phyloP scores from a whole-genome alignment of 768 basidiomycete species.

The Podaxis sp. region DNA sequence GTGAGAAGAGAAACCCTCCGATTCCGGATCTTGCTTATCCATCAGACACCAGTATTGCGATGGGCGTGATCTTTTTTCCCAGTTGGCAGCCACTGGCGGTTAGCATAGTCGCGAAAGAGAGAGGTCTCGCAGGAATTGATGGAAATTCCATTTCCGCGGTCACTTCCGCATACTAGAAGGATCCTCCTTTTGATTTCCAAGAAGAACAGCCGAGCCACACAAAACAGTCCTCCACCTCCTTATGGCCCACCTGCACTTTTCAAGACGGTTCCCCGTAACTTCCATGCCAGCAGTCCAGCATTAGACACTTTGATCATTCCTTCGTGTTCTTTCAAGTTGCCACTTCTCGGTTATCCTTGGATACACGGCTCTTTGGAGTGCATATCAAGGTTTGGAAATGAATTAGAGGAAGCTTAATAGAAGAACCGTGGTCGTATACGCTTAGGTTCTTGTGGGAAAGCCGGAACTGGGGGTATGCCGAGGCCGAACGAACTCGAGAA shows the following conservation, averaged over 20 bases:
- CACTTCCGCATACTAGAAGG: not conserved
- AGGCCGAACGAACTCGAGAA: not conserved
- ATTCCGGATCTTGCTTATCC: constrained; percentile 1
- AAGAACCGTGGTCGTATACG: not conserved
- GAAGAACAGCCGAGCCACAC: not conserved
- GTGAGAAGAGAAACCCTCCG: not conserved
- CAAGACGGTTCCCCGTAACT: not conserved
- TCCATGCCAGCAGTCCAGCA: not conserved
- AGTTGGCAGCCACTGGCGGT: not conserved
- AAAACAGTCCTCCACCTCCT: not conserved
- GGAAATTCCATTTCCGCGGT: not conserved
- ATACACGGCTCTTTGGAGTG: not conserved
- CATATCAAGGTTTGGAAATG: not conserved
- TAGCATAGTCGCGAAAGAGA: too few species aligned
- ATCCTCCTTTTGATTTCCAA: not conserved
- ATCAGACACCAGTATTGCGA: not conserved
- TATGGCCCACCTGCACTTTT: not conserved
- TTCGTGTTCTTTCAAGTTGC: not conserved
- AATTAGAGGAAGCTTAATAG: not conserved
- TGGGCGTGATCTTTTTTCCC: not conserved
- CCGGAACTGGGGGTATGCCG: not conserved
- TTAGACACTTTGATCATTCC: not conserved
- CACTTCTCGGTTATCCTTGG: not conserved
- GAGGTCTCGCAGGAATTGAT: not conserved
- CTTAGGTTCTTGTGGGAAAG: not conserved